phyloP scores from a whole-genome alignment of 2,329 filamentous ascomycete species.

The Penicillium vulpinum region DNA sequence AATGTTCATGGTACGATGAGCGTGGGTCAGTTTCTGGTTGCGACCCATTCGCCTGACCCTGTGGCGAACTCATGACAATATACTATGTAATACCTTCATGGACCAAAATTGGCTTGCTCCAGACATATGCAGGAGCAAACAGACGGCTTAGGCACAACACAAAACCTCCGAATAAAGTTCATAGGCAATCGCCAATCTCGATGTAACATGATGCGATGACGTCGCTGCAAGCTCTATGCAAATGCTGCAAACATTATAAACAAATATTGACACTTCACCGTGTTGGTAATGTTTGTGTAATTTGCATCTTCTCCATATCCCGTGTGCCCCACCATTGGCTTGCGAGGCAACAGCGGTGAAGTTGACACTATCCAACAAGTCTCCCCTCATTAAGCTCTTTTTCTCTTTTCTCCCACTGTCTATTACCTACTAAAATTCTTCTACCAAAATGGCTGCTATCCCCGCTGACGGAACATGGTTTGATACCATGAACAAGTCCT shows the following conservation, averaged over 20 bases:
- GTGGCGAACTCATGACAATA: conserved; percentile 29
- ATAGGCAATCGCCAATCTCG: conserved; percentile 20
- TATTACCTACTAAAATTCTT: conserved; percentile 7
- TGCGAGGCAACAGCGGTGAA: conserved; percentile 37
- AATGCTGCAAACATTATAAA: conserved; percentile 15
- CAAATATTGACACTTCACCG: background rate
- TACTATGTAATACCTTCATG: conserved; percentile 3
- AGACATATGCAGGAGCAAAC: conserved; percentile 3
- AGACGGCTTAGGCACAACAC: conserved; percentile 14
- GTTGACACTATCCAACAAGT: conserved; percentile 13
- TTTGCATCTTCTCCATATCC: conserved; percentile 22
- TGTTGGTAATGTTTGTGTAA: conserved; percentile 30
- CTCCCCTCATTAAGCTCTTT: conserved; percentile 1
- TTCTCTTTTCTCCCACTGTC: conserved; percentile 7
- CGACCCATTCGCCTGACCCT: conserved; percentile 21
- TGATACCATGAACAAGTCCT: conserved; percentile 79
- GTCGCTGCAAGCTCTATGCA: conserved; percentile 18
- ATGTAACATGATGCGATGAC: conserved; percentile 32
- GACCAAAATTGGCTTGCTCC: conserved; percentile 6
- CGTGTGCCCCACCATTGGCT: conserved; percentile 20
- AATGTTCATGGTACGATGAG: conserved; percentile 22
- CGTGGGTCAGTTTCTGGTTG: conserved; percentile 18
- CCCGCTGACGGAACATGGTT: conserved; percentile 77
- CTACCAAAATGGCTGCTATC: conserved; percentile 41
- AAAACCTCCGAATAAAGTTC: background rate